Evolutionary conservation across 441 rosid species (phyloP), one percentile per base, ranked within the genome.

Genomic region (Raphanus hybrid): DNA sequence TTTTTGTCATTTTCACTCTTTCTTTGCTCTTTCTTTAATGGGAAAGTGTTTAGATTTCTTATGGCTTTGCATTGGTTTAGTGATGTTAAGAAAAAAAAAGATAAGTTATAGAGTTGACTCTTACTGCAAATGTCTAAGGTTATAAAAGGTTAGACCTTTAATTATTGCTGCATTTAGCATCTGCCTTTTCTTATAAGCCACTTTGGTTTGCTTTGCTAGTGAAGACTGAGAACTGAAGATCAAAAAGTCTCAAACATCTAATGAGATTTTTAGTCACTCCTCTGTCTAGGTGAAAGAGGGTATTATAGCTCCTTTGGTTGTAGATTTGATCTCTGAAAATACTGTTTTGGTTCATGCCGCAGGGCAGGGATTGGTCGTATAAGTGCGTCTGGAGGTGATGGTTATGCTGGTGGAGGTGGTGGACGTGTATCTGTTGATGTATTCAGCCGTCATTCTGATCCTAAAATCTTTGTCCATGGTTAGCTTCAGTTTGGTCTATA

Each of bases 351-450:
- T 8, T 70, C 5, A 70, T 82, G 95, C 67, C 32, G 87, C 92
- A 96, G 99, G 99, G 78, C 75, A 57, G 99, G 99, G 78, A 81
- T 75, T 86, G 98, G 99, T 73, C 80, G 80, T 77, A 88, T 94
- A 70, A 96, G 97, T 85, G 98, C 99, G 23, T 85, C 93, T 78
- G 99, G 99, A 45, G 99, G 98, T 77, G 71, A 87, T 75, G 99
- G 99, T 78, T 94, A 87, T 82, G 97, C 84, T 57, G 98, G 99
- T 58, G 99, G 99, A 18, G 99, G 98, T 52, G 99, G 98, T 39
- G 99, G 99, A 81, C 92, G 99, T 77, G 84, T 94, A 41, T 86
- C 98, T 3, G 91, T 94, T 15, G 82, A 94, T 81, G 84, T 90
- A 79, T 93, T 84, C 79, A 95, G 98, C 81, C 88, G 99, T 82